These are phyloP conservation scores for Lepiota brunneoincarnata DNA, from an alignment of 768 basidiomycete species.

Conservation along the genomic window DNA sequence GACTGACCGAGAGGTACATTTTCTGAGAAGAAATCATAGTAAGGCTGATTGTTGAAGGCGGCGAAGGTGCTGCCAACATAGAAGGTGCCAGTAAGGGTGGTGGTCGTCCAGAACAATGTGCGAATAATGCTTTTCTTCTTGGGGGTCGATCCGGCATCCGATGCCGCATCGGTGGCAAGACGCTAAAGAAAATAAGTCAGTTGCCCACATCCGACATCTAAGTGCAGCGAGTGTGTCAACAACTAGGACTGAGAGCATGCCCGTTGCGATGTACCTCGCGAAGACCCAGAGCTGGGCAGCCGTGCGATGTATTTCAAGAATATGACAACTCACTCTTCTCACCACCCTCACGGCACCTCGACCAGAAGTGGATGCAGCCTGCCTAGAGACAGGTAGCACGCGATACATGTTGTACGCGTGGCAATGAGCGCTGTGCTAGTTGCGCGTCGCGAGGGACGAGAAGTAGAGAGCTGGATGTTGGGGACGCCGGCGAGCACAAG, in stretches of 20 bases:
- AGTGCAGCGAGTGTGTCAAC: constrained; percentile 9
- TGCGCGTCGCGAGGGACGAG: neutral
- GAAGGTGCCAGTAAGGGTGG: constrained; percentile 69
- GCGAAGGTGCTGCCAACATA: constrained; percentile 81
- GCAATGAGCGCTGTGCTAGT: constrained; percentile 14
- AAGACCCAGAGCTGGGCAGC: neutral
- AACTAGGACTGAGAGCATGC: neutral
- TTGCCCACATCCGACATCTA: neutral
- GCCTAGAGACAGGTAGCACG: constrained; percentile 54
- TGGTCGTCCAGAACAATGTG: constrained; percentile 63
- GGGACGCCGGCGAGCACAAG: constrained; percentile 18
- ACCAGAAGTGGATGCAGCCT: constrained; percentile 41
- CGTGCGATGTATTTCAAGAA: neutral
- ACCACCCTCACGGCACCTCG: constrained; percentile 49
- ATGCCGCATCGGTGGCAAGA: constrained; percentile 57
- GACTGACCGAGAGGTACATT: constrained; percentile 75
- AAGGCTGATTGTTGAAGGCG: constrained; percentile 72
- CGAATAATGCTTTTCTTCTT: constrained; percentile 57
- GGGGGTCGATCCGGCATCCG: constrained; percentile 48
- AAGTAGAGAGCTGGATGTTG: constrained; percentile 7
- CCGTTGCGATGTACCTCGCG: no score
- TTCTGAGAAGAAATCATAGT: constrained; percentile 84
- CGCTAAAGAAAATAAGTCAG: constrained; percentile 37
- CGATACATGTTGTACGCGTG: constrained; percentile 46
- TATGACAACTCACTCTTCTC: constrained; percentile 50